Percentiles rank a stretch among this genome's conserved stretches.
Conservation (phyloP, 441 rosid genomes). For the Dalechampia spathulata region DNA sequence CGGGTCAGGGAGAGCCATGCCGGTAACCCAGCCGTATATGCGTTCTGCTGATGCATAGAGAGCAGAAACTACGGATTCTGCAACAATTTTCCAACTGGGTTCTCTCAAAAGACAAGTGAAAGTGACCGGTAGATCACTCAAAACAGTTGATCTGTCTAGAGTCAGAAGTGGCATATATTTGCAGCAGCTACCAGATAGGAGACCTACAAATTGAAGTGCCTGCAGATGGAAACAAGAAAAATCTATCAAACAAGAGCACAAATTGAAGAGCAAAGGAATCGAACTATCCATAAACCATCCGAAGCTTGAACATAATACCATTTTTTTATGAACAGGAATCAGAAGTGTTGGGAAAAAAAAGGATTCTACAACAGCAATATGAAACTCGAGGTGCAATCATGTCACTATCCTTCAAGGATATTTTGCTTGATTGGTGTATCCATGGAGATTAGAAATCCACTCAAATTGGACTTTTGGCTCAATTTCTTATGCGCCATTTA, state of each 20-base stretch:
- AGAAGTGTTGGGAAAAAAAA: too few species aligned
- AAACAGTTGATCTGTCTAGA: constrained; percentile 42
- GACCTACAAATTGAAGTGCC: constrained; percentile 69
- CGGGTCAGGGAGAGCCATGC: constrained; percentile 11
- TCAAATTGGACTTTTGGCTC: too few species aligned
- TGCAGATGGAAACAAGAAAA: constrained; percentile 21
- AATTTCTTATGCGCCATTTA: too few species aligned
- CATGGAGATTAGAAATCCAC: too few species aligned
- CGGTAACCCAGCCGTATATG: constrained; percentile 41
- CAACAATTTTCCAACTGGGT: constrained; percentile 50
- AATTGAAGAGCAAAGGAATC: too few species aligned
- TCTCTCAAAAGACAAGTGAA: constrained; percentile 54
- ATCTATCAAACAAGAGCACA: background rate
- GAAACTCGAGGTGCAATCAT: too few species aligned
- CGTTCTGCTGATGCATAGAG: constrained; percentile 63
- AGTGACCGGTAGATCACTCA: constrained; percentile 71
- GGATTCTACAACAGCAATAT: too few species aligned
- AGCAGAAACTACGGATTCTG: constrained; percentile 40
- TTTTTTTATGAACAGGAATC: too few species aligned
- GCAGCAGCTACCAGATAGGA: constrained; percentile 75
- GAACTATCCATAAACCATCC: too few species aligned
- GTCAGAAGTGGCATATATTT: constrained; percentile 84
- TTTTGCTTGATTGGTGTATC: too few species aligned
- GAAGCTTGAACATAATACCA: too few species aligned
- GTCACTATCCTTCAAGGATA: too few species aligned